Evolutionary conservation across 768 basidiomycete genomes (phyloP).

Genomic region (Daedaleopsis sinensis): DNA sequence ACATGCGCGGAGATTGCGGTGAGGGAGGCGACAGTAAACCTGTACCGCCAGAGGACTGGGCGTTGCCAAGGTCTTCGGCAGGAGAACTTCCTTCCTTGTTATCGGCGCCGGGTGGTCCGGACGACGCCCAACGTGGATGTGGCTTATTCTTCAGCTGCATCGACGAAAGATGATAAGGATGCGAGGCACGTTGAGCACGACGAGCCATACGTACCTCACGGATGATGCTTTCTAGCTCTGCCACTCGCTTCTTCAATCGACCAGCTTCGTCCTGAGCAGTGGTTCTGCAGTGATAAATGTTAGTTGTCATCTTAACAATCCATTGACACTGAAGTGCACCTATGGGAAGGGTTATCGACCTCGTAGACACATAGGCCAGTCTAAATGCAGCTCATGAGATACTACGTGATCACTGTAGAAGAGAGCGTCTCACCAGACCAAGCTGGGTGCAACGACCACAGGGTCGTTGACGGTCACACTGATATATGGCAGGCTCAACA

Average conservation of each 20-base stretch:
- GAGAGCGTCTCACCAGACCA: slow-evolving; percentile 36
- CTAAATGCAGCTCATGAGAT: slow-evolving; percentile 35
- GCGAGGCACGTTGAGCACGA: background rate
- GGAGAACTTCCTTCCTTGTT: slow-evolving; percentile 5
- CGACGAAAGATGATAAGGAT: background rate
- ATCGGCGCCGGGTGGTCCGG: slow-evolving; percentile 15
- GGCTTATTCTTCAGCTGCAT: slow-evolving; percentile 71
- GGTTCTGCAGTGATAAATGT: background rate
- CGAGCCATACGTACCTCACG: slow-evolving; percentile 53
- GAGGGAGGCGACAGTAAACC: slow-evolving; percentile 5
- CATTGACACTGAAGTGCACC: slow-evolving; percentile 36
- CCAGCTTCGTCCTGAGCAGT: slow-evolving; percentile 61
- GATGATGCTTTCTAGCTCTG: slow-evolving; percentile 82
- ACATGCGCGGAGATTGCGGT: background rate
- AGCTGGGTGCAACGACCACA: slow-evolving; percentile 49
- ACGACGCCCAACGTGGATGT: slow-evolving; percentile 60
- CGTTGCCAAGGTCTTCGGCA: background rate
- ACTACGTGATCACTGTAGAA: background rate
- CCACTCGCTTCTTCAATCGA: slow-evolving; percentile 71
- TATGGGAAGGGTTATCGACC: slow-evolving; percentile 72
- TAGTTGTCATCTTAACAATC: background rate
- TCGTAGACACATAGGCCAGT: slow-evolving; percentile 86
- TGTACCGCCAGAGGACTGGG: background rate
- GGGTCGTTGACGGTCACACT: slow-evolving; percentile 53
- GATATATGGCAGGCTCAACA: background rate